Base-by-base conservation (phyloP, 75 land plant genomes). In the Ceratopteris richardii region DNA sequence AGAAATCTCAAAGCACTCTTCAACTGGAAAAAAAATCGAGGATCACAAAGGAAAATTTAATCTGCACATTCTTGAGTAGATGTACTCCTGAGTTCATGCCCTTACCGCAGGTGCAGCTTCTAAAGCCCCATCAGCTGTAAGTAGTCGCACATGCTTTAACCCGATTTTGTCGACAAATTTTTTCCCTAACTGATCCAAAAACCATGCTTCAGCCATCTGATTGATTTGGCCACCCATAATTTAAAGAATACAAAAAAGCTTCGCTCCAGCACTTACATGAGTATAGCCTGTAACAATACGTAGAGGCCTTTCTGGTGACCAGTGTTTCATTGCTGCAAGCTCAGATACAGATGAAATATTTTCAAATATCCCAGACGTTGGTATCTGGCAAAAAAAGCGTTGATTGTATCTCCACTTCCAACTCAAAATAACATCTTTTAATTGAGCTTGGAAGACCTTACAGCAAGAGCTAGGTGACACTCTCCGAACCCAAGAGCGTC, bases 81-180 rank as follows among this genome's bases (percentile, higher is more conserved):
- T n/a, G n/a, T n/a, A n/a, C n/a, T n/a, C n/a, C n/a, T n/a, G n/a
- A n/a, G n/a, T n/a, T n/a, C n/a, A n/a, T n/a, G n/a, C n/a, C n/a
- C 78, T 80, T 66, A 93, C 96, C 56, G 96, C 96, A 58, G 98
- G 98, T 53, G 90, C 84, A 37, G 96, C 93, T 67, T 93, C 98
- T 56, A 93, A 63, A 26, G 98, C 98, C 65, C 98, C 98, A 83
- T 93, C 98, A 71, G 90, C 90, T 54, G 90, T 82, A 14, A 86
- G 82, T 55, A 93, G 88, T 10, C 59, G 54, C 27, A 85, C 87
- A 67, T 85, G 75, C 64, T 89, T 74, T 11, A 93, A 40, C 47
- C 98, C 96, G 52, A 83, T 89, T 20, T 85, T 82, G 55, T 64
- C 66, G 60, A 83, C 50, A 62, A 82, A 93, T 53, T 87, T 80